A percentile compares a stretch with the other conserved stretches of the same genome.
These are phyloP conservation scores for Lentinula novae-zelandiae DNA, from an alignment of 1,284 basidiomycete genomes.

Conservation along the genomic window DNA sequence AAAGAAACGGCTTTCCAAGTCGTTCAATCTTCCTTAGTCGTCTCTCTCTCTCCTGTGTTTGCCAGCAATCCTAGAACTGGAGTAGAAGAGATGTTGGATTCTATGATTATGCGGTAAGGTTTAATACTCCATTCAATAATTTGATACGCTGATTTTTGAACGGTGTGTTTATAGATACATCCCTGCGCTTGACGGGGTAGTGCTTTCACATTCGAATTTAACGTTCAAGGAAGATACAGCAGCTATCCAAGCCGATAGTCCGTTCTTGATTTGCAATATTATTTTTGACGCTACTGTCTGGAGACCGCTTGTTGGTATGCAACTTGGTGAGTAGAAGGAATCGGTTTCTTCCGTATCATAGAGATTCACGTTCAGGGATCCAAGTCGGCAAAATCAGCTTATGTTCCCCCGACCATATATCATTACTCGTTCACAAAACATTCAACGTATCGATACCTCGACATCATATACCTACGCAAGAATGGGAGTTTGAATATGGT, in stretches of 20 bases:
- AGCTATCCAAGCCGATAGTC: constrained; percentile 79
- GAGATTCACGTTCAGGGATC: constrained; percentile 11
- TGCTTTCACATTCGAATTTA: constrained; percentile 83
- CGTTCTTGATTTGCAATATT: constrained; percentile 77
- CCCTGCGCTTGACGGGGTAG: constrained; percentile 82
- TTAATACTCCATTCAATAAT: not conserved
- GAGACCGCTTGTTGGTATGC: constrained; percentile 85
- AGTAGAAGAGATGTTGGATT: constrained; percentile 85
- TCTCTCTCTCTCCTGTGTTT: constrained; percentile 85
- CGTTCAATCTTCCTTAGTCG: constrained; percentile 60
- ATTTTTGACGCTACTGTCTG: constrained; percentile 86
- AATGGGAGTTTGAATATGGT: constrained; percentile 87
- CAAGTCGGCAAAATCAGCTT: constrained; percentile 85
- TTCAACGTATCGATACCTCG: constrained; percentile 98
- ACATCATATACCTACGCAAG: constrained; percentile 80
- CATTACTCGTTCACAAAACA: constrained; percentile 87
- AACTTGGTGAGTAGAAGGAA: constrained; percentile 55
- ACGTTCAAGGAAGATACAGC: constrained; percentile 69
- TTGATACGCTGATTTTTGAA: not conserved
- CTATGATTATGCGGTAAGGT: constrained; percentile 85
- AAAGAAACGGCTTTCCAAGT: constrained; percentile 62
- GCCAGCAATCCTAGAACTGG: constrained; percentile 67
- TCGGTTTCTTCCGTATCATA: not conserved
- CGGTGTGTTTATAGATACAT: constrained; percentile 66
- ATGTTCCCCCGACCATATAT: constrained; percentile 92